These are phyloP conservation scores for Apiotrichum veenhuisii DNA, from an alignment of 1,284 basidiomycete species.

Conservation along the genomic window DNA sequence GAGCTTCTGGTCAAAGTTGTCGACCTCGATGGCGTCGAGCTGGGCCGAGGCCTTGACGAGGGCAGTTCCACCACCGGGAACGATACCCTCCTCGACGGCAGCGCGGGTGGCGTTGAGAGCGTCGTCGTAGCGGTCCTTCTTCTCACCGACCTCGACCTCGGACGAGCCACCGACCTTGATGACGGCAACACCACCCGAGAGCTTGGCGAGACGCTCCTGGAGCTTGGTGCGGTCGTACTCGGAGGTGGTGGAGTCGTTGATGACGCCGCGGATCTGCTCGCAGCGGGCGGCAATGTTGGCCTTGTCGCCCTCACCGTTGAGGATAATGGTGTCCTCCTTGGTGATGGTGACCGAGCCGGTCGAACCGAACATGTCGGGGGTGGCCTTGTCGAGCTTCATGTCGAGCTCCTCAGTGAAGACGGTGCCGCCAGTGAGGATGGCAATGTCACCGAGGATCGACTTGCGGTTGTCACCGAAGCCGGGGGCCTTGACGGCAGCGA, in stretches of 20 bases:
- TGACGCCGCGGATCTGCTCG: conserved; percentile 86
- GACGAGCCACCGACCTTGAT: conserved; percentile 93
- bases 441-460: conserved; percentile 92
- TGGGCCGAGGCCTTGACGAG: conserved; percentile 73
- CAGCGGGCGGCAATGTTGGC: conserved; percentile 80
- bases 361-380: conserved; percentile 82
- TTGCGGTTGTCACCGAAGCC: conserved; percentile 99
- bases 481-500: conserved; percentile 91
- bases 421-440: conserved; percentile 93
- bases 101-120: conserved; percentile 95
- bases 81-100: conserved; percentile 96
- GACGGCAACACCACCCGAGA: conserved; percentile 92
- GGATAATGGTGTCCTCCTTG: conserved; percentile 96
- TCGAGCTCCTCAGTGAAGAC: conserved; percentile 98
- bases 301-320: conserved; percentile 89
- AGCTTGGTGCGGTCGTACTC: conserved; percentile 95
- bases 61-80: conserved; percentile 91
- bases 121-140: conserved; percentile 99
- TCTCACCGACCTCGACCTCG: conserved; percentile 97
- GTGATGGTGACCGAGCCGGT: conserved; percentile 91
- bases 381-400: conserved; percentile 92
- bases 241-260: conserved; percentile 77
- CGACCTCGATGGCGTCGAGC: conserved; percentile 71
- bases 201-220: conserved; percentile 94
- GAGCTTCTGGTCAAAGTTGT: conserved; percentile 97